Evolutionary conservation across 768 basidiomycete species (phyloP), one percentile per base, ranked within the genome.

Genomic region (Royoungia palumana): DNA sequence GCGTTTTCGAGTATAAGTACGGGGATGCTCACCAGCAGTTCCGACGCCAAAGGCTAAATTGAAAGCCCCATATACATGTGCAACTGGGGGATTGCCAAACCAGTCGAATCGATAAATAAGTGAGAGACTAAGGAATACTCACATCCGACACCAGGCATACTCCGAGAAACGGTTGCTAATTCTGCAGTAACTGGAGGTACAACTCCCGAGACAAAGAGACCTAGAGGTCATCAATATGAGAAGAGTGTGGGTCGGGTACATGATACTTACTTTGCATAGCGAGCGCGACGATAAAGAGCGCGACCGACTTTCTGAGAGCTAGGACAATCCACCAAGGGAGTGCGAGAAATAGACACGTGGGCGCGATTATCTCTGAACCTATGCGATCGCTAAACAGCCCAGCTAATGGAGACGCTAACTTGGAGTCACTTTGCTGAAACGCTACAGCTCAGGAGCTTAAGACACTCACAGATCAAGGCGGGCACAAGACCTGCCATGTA

Each of bases 61-160:
- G 61, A 87, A 87, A 1, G 80, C 82, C 4, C 81, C 87, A 57
- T 87, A 89, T 4, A 85, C 75, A 57, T 89, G 86, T 1, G 78
- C 87, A 64, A 84, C 87, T 89, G 55, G 24, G 19, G 21, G 17
- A 39, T 42, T 16, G 22, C 10, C 24, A 13, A 35, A 19, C 54
- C 36, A 51, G 35, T 39, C 39, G 36, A 51, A 34, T 39, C 39
- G 36, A 39, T 17, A 35, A 25, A 52, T 24, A 8, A 19, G 40
- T 17, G 19, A 11, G 47, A 27, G 34, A 24, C 14, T 20, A 30
- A 16, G n/a, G 34, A 22, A 13, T n/a, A 63, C 83, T 61, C 59
- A 81, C 86, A 90, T 25, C 87, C 87, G 32, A 89, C 73, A 4
- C 85, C 85, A 30, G 77, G 75, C 19, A 83, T 75, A 13, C 57